Base-by-base conservation (phyloP, 352 stramenopile genomes). In the Phytophthora lateralis region DNA sequence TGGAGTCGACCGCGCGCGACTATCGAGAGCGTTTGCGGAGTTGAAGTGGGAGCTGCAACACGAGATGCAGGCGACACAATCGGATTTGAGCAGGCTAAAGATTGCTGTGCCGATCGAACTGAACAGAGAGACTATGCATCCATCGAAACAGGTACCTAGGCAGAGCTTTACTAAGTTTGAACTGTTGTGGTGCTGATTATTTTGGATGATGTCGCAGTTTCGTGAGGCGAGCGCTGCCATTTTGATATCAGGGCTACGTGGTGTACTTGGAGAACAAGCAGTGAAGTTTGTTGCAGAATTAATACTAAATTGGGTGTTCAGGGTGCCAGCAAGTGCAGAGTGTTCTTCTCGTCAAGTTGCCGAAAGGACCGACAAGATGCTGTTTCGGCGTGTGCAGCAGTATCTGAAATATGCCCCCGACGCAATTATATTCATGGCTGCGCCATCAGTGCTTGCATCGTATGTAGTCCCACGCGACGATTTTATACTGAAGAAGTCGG, bases 271-370 rank as follows among this genome's bases (percentile, higher is more conserved):
- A 14, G 52, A 68, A 1, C 60, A 56, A 29, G 49, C 53, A 1
- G 49, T 78, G 3, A 24, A 67, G 0, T 75, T 76, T 42, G n/a
- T 90, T 2, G 41, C 62, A 0, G 20, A 68, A 0, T 57, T 92
- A 18, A 66, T 89, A 0, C 41, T 89, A 15, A 45, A 80, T 18
- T 92, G 83, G 81, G 21, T 90, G 5, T 90, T 88, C 45, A 49
- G 54, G 18, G 15, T 39, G 2, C 18, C 47, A 14, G 17, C 46
- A 38, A 24, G 21, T 3, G 17, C 10, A 21, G 1, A 9, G 3
- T 15, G 3, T 11, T 1, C 27, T 17, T 47, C 21, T 43, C 38
- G 21, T 6, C 20, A 35, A 35, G 17, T 11, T 6, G 1, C 26
- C 6, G 41, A 60, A 30, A 51, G 15, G 14, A 56, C n/a, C 5